Evolutionary conservation across 2,329 filamentous ascomycete genomes (phyloP).

Genomic region (Esteya vermicola): DNA sequence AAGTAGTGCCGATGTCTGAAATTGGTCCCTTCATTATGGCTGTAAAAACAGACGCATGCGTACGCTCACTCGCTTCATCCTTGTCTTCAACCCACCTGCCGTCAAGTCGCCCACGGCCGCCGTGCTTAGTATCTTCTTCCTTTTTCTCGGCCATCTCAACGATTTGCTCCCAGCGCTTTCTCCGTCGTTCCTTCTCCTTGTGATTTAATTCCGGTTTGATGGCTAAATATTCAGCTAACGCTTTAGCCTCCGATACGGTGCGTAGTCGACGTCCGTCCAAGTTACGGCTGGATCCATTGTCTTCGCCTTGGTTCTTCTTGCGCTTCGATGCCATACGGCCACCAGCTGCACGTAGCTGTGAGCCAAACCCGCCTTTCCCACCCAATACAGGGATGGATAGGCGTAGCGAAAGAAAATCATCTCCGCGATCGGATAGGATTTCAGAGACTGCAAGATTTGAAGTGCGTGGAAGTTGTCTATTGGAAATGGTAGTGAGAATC

Average conservation of each 20-base stretch:
- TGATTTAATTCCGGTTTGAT: conserved; percentile 96
- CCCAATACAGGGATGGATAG: conserved; percentile 69
- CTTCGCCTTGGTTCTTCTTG: conserved; percentile 73
- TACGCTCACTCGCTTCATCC: conserved; percentile 76
- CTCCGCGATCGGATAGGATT: conserved; percentile 40
- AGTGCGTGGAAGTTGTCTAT: conserved; percentile 48
- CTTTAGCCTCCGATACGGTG: conserved; percentile 90
- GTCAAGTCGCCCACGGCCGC: conserved; percentile 58
- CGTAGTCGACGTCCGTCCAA: conserved; percentile 80
- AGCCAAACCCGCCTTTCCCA: conserved; percentile 96
- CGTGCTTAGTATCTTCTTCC: conserved; percentile 69
- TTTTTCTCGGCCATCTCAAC: conserved; percentile 71
- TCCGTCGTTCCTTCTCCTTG: conserved; percentile 76
- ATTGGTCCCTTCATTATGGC: conserved; percentile 53
- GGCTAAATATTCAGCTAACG: conserved; percentile 83
- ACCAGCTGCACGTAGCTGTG: conserved; percentile 87
- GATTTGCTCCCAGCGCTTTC: conserved; percentile 76
- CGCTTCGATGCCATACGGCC: conserved; percentile 92
- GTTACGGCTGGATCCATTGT: conserved; percentile 84
- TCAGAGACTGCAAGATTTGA: conserved; percentile 43
- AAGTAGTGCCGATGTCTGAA: conserved; percentile 33
- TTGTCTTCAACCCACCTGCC: conserved; percentile 93
- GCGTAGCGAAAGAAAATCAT: conserved; percentile 69
- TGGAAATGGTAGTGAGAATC: conserved; percentile 69
- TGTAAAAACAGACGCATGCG: conserved; percentile 58